Evolutionary conservation across 768 basidiomycete genomes (phyloP).

Genomic region (Sistotremastrum niveocremeum): DNA sequence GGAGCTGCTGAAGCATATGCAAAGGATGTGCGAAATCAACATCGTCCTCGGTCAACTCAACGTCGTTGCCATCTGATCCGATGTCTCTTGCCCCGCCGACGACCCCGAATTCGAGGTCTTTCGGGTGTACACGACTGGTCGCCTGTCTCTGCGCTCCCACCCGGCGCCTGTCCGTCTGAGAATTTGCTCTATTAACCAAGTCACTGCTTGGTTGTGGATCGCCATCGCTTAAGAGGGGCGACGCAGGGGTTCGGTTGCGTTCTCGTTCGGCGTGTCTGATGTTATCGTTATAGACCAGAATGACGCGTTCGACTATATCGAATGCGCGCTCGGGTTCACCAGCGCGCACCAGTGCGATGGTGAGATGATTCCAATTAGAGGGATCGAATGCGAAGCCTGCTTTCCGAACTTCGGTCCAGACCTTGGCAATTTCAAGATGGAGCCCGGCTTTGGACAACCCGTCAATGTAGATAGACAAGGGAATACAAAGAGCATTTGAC

Average conservation of each 20-base stretch:
- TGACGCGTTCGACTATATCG: constrained; percentile 63
- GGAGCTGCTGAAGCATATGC: constrained; percentile 45
- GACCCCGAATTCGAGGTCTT: constrained; percentile 15
- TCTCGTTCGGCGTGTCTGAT: constrained; percentile 9
- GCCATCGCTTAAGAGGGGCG: constrained; percentile 28
- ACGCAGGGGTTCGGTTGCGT: constrained; percentile 21
- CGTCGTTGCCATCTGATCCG: constrained; percentile 6
- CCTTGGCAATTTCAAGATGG: constrained; percentile 44
- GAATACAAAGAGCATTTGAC: constrained; percentile 53
- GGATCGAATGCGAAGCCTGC: constrained; percentile 70
- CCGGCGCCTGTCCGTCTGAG: constrained; percentile 5
- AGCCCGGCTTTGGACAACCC: constrained; percentile 49
- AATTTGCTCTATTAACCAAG: constrained; percentile 9
- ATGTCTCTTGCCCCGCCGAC: constrained; percentile 4
- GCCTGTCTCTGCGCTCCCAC: neutral
- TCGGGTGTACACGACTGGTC: constrained; percentile 10
- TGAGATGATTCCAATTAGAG: constrained; percentile 86
- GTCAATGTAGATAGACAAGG: constrained; percentile 74
- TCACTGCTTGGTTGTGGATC: constrained; percentile 13
- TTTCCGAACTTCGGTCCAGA: constrained; percentile 52
- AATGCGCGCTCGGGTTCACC: constrained; percentile 78
- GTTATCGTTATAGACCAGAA: constrained; percentile 43
- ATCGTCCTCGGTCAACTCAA: constrained; percentile 5
- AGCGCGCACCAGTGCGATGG: constrained; percentile 60
- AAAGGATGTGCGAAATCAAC: constrained; percentile 47